phyloP scores from a whole-genome alignment of 306 rosid species.

The Pyrus communis region DNA sequence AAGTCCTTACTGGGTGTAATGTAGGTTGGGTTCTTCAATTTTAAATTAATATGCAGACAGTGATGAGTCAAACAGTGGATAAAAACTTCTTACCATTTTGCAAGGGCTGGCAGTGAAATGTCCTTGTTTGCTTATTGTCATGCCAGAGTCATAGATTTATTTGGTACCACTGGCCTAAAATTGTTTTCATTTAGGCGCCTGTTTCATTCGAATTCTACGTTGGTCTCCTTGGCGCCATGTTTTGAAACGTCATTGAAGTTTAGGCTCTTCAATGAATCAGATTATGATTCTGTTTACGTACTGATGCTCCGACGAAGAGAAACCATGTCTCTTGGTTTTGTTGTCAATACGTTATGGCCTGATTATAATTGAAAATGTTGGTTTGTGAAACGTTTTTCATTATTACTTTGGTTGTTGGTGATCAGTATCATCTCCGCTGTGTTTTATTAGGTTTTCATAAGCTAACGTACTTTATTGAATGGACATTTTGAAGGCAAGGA shows the following conservation, averaged over 20 bases:
- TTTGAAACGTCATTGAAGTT: neutral
- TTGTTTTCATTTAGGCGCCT: constrained; percentile 9
- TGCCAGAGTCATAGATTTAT: constrained; percentile 19
- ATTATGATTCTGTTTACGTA: neutral
- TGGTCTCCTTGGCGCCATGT: constrained; percentile 23
- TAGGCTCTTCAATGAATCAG: neutral
- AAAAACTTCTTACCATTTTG: constrained; percentile 3
- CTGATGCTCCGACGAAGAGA: neutral
- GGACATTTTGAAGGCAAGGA: constrained; percentile 57
- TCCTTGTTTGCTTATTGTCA: constrained; percentile 26
- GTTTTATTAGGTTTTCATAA: neutral
- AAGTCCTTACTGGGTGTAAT: neutral
- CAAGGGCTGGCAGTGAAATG: constrained; percentile 10
- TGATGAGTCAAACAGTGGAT: neutral
- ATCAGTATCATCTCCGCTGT: neutral
- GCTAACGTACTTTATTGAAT: neutral
- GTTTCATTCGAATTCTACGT: constrained; percentile 18
- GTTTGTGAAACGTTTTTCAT: neutral
- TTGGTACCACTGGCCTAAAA: neutral
- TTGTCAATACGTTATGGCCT: neutral
- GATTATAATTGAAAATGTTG: neutral
- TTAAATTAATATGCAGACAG: neutral
- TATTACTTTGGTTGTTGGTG: neutral
- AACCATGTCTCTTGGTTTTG: neutral
- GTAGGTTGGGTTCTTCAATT: constrained; percentile 22